Percentiles rank a stretch among this genome's conserved stretches.
Evolutionary conservation across 1,284 basidiomycete genomes (phyloP).

Genomic region (Amylostereum areolatum): DNA sequence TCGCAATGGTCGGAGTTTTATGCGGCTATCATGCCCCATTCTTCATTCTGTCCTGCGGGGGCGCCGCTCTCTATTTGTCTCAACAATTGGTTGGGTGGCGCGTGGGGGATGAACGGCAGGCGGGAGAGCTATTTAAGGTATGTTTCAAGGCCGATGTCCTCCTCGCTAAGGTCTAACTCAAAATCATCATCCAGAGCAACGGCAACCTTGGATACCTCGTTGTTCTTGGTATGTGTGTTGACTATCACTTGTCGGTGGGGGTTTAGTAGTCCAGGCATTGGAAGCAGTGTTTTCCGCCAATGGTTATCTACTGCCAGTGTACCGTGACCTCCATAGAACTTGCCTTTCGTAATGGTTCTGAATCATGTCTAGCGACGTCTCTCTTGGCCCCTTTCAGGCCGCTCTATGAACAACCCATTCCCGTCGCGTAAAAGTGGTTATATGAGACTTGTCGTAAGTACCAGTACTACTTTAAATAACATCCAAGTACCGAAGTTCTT

Average conservation of each 20-base stretch:
- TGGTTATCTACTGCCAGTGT: too few relatives aligned
- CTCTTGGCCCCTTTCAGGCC: too few relatives aligned
- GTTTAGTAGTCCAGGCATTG: too few relatives aligned
- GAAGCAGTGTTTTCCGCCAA: too few relatives aligned
- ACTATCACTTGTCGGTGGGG: conserved; percentile 4
- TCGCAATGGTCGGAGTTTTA: conserved; percentile 24
- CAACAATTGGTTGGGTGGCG: not conserved
- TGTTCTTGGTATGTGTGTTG: conserved; percentile 11
- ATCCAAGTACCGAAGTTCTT: too few relatives aligned
- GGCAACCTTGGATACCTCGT: conserved; percentile 17
- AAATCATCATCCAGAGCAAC: conserved; percentile 17
- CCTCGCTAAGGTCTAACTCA: not conserved
- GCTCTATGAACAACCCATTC: too few relatives aligned
- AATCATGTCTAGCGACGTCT: too few relatives aligned
- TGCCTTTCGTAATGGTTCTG: too few relatives aligned
- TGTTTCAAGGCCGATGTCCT: not conserved
- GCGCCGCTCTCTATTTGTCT: not conserved
- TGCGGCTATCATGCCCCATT: conserved; percentile 26
- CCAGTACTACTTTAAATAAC: too few relatives aligned
- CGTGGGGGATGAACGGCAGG: not conserved
- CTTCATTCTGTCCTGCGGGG: conserved; percentile 22
- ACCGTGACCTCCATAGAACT: too few relatives aligned
- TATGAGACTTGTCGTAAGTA: too few relatives aligned
- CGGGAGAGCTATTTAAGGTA: not conserved
- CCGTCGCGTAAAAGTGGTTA: too few relatives aligned